Evolutionary conservation across 768 basidiomycete species (phyloP), one percentile per base, ranked within the genome.

Genomic region (Crucibulum laeve): DNA sequence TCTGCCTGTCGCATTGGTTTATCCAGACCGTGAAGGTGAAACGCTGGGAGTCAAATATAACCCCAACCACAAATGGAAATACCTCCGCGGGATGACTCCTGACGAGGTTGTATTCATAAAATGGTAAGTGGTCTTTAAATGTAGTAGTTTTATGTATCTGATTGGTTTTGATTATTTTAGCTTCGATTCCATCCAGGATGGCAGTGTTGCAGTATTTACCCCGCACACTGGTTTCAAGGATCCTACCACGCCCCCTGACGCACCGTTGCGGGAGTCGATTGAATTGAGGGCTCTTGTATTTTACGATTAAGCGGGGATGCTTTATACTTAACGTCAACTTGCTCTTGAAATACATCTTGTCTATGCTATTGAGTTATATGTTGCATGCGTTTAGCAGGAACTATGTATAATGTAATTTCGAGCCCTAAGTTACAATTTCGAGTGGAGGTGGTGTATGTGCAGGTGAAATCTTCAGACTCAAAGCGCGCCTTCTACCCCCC

Each of bases 191-290:
- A 25, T 64, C 19, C 59, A 69, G 41, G 69, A 74, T 45, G 73
- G 69, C 1, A 69, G 67, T 45, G 72, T 77, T 13, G 77, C 80
- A 0, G 52, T 65, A 11, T 71, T 82, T 41, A 79, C 81, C 0
- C 80, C 82, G 3, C 83, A 85, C 52, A 79, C 77, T n/a, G 79
- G 69, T 2, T 84, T 84, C 57, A 46, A 64, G 23, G 80, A 84
- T 46, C 71, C 75, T 1, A 62, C 63, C 1, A 79, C 76, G 3
- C 80, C 79, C 1, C 54, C 62, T 26, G 76, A 64, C 35, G 64
- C 76, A 0, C 74, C 73, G 4, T 56, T 63, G 3, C 61, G 80
- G 36, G 71, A 82, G 56, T 82, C 79, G 0, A 82, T 83, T 38
- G 82, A 84, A 59, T 50, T 84, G 18, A 60, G 80, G 22, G 73